Conservation (phyloP, 495 filamentous ascomycete species). For the Copromyces sp. region DNA sequence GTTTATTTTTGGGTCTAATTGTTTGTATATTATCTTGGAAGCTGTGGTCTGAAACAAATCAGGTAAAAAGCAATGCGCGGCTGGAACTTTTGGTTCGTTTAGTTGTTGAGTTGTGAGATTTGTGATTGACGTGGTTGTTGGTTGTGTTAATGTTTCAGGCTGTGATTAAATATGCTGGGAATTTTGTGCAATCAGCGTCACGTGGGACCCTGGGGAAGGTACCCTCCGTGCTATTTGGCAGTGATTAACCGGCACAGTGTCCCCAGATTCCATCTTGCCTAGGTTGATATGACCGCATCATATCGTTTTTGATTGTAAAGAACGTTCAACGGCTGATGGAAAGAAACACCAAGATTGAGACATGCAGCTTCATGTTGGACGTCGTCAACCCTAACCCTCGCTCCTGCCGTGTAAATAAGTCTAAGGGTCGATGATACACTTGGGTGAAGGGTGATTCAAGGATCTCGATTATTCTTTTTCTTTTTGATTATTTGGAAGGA, state of each 20-base stretch:
- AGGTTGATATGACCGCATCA: neutral
- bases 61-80: neutral
- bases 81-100: neutral
- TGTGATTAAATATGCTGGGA: neutral
- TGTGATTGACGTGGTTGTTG: neutral
- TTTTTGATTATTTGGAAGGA: no score
- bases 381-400: neutral
- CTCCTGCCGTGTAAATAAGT: neutral
- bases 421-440: neutral
- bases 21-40: neutral
- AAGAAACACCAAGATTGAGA: neutral
- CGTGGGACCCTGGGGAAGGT: neutral
- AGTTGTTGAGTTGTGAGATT: neutral
- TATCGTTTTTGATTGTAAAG: neutral
- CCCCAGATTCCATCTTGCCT: neutral
- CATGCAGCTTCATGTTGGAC: neutral
- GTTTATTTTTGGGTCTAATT: neutral
- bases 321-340: neutral
- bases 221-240: neutral
- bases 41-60: neutral
- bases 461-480: no score
- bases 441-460: no score
- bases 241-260: neutral
- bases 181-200: neutral
- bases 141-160: neutral